Base-by-base conservation (phyloP, 2,329 filamentous ascomycete species). In the Clarireedia monteithiana region DNA sequence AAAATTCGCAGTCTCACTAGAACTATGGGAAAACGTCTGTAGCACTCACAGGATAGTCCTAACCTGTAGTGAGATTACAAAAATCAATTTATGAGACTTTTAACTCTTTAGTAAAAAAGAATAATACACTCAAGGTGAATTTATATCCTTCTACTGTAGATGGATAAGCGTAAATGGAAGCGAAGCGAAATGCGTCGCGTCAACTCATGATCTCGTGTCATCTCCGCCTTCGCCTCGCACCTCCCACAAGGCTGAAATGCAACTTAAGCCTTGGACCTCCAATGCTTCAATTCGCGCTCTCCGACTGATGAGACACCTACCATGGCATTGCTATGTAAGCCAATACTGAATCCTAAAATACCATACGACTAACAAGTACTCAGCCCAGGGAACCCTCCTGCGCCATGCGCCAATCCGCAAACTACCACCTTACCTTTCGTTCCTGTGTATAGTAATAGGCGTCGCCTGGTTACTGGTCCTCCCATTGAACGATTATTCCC, bases 381-480 rank as follows among this genome's bases (percentile, higher is more conserved):
- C 30, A 74, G 75, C 77, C 65, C 74, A 85, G 66, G 77, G 85
- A 60, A 73, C 88, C 65, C 81, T 81, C 64, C 77, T 96, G 68
- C 86, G 90, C 68, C 84, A 84, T 71, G 88, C 96, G 71, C 87
- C 89, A 65, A 77, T 96, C 57, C 82, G 94, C 61, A 89, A 88
- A 73, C 74, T 95, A 17, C 91, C 92, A 42, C 89, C 91, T 14
- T 92, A 95, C 74, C 75, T 97, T 36, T 96, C 92, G 36, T 79
- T 90, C 51, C 75, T 95, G 42, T 95, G 88, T 72, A 84, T 97
- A 65, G 66, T 92, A 49, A 81, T 96, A 66, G 94, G 94, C 53
- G 81, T 96, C 55, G 81, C 83, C 64, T 99, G 92, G 89, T 83
- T 99, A 14, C 82, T 96, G 23, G 78, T 97, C 34, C 82, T 99